Evolutionary conservation across 1,139 yeast genomes (phyloP), one percentile per base, ranked within the genome.

Genomic region (Blastobotrys elegans): DNA sequence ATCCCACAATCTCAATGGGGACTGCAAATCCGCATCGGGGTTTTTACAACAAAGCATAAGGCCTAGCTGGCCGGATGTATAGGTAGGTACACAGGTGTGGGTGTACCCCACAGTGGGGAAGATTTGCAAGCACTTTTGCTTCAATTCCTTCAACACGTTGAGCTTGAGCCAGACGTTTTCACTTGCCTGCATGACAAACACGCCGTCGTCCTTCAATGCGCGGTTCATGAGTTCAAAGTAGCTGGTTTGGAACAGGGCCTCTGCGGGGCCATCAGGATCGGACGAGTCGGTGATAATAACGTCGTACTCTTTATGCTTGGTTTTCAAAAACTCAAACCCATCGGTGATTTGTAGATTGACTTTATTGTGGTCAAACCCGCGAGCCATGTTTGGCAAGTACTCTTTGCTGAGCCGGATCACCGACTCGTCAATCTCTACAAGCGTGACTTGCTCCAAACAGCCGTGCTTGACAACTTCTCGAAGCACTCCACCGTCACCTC

Each of bases 181-280:
- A 10, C 75, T 69, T 46, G 89, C 94, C 70, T 88, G 96, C 49
- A 95, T 86, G 53, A 94, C 80, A 64, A 88, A 86, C 51, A 89
- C 92, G 63, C 97, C 97, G 63, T 85, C 79, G 49, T 67, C 70
- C 51, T 92, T 85, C 59, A 89, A 76, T 21, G 97, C 96, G 56
- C 79, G 80, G 63, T 75, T 73, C 69, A 89, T 75, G 60, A 89
- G 75, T 68, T 83, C 75, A 68, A 88, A 89, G 75, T 88, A 89
- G 30, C 87, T 86, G 64, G 83, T 80, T 70, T 87, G 90, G 78
- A 89, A 89, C 52, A 89, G 76, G 26, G 84, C 75, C 66, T 83
- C 95, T 44, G 97, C 97, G 34, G 97, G 97, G 49, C 97, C 97
- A 67, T 89, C 97, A 43, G 97, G 97, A 67, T 89, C 97, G 33